phyloP scores from a whole-genome alignment of 1,284 basidiomycete species.

The Cutaneotrichosporon dermatis region DNA sequence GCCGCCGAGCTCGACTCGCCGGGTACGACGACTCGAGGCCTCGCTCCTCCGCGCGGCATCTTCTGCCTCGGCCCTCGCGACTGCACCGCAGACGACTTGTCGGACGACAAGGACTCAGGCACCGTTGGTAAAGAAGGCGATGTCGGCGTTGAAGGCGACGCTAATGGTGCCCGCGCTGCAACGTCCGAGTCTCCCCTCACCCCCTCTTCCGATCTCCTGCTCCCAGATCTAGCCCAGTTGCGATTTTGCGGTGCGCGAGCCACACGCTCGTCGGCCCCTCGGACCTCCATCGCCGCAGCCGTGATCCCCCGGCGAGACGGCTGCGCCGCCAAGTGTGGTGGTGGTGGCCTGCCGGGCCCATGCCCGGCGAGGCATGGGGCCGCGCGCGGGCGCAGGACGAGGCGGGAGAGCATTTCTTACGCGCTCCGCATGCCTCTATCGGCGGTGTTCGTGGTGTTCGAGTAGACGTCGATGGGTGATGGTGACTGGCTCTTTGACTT shows the following conservation, averaged over 20 bases:
- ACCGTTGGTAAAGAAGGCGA: not conserved
- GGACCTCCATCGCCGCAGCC: not conserved
- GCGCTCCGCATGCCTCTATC: not conserved
- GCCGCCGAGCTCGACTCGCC: not conserved
- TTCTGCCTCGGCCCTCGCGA: not conserved
- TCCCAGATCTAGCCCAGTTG: not conserved
- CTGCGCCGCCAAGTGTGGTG: not conserved
- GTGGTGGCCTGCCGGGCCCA: slow-evolving; percentile 3
- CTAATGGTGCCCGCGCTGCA: not conserved
- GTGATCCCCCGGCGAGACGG: not conserved
- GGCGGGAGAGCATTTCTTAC: slow-evolving; percentile 3
- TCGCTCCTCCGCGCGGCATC: slow-evolving; percentile 6
- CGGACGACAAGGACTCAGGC: too few species aligned
- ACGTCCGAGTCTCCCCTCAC: too few species aligned
- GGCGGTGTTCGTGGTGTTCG: too few species aligned
- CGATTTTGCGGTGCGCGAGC: too few species aligned
- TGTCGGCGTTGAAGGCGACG: not conserved
- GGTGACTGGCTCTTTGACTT: not conserved
- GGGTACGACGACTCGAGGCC: not conserved
- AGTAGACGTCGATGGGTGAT: not conserved
- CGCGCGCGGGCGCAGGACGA: slow-evolving; percentile 3
- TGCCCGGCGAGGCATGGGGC: slow-evolving; percentile 1
- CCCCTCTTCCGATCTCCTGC: not conserved
- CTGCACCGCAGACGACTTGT: too few species aligned
- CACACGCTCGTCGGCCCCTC: not conserved